Percentiles rank a stretch among this genome's conserved stretches.
Conservation (phyloP, 1,139 yeast genomes). For the Hyphopichia pseudoburtonii region DNA sequence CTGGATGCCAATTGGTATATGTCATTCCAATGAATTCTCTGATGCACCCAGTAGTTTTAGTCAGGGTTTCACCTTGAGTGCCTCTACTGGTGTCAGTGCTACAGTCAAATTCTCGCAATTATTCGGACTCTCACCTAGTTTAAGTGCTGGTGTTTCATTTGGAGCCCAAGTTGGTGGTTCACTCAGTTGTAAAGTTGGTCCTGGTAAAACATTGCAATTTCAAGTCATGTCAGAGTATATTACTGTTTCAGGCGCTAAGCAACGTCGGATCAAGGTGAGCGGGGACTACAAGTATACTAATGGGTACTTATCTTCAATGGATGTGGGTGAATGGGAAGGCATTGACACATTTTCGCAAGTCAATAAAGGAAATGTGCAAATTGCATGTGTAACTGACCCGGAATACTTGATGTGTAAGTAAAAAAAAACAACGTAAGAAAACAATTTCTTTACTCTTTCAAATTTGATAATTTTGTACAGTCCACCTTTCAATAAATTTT, state of each 20-base stretch:
- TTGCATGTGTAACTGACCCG: constrained; percentile 29
- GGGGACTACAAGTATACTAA: constrained; percentile 8
- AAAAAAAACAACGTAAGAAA: no score
- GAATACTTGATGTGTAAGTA: constrained; percentile 13
- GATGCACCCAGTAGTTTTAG: constrained; percentile 17
- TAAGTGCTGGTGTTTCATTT: constrained; percentile 11
- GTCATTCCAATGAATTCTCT: constrained; percentile 9
- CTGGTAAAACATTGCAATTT: constrained; percentile 23
- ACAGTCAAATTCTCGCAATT: constrained; percentile 15
- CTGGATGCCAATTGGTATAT: constrained; percentile 12
- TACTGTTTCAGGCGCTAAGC: constrained; percentile 15
- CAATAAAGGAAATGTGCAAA: constrained; percentile 15
- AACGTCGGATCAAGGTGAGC: constrained; percentile 15
- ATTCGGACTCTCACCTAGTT: constrained; percentile 15
- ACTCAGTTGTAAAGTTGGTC: constrained; percentile 19
- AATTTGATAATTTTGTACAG: no score
- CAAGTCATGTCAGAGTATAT: constrained; percentile 16
- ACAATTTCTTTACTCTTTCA: no score
- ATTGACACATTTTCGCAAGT: constrained; percentile 13
- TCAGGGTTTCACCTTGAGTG: constrained; percentile 23
- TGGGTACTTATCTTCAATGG: constrained; percentile 7
- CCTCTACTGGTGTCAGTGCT: constrained; percentile 14
- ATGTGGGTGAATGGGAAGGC: constrained; percentile 19
- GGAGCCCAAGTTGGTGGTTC: constrained; percentile 19
- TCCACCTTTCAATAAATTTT: no score